A percentile compares a stretch with the other conserved stretches of the same genome.
phyloP scores from a whole-genome alignment of 2,329 filamentous ascomycete genomes.

The Neonectria punicea region DNA sequence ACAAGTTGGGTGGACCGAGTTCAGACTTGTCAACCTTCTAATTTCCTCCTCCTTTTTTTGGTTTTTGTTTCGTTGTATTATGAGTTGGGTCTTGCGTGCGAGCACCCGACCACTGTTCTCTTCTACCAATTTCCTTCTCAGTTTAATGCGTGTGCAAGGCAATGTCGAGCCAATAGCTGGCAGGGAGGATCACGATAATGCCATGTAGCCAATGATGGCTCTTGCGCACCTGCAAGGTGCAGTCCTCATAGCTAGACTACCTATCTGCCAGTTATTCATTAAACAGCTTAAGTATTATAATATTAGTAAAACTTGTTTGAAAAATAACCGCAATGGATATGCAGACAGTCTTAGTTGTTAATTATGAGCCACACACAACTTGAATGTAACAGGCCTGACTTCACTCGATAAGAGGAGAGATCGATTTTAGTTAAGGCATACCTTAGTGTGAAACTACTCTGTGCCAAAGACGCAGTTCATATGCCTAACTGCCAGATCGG shows the following conservation, averaged over 20 bases:
- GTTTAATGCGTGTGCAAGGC: background rate
- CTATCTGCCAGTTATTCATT: background rate
- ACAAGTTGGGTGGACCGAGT: background rate
- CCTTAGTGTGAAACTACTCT: conserved; percentile 16
- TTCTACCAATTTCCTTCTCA: background rate
- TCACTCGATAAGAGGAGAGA: conserved; percentile 9
- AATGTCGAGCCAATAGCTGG: background rate
- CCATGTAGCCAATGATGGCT: background rate
- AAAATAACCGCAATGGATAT: background rate
- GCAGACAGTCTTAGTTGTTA: no score
- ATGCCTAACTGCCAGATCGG: conserved; percentile 18
- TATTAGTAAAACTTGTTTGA: background rate
- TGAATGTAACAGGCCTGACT: background rate
- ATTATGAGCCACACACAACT: background rate
- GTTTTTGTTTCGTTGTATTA: background rate
- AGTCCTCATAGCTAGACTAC: background rate
- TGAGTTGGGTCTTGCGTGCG: background rate
- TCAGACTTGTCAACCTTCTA: background rate
- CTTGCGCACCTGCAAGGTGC: background rate
- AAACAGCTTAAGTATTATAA: background rate
- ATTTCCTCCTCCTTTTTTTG: background rate
- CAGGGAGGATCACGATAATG: background rate
- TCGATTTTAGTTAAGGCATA: conserved; percentile 16
- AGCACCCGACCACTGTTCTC: background rate
- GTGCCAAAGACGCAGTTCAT: conserved; percentile 8